Evolutionary conservation across 139 green algal species (phyloP).

Genomic region (Astrephomene gubernaculifera): DNA sequence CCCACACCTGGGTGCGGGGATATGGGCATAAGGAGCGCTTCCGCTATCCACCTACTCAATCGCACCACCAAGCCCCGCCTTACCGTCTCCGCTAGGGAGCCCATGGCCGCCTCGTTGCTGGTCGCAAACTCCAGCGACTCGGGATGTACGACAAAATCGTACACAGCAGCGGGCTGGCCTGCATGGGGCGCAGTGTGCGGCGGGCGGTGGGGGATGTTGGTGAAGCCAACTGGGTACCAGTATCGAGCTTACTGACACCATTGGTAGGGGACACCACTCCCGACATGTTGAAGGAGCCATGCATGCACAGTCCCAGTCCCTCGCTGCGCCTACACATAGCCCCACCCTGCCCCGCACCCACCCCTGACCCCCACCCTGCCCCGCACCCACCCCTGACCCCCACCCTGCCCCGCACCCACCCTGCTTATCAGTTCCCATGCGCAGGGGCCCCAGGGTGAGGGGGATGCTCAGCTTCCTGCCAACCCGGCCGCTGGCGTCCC

Average conservation of each 20-base stretch:
- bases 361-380: too few species aligned
- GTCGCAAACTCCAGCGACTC: slow-evolving; percentile 49
- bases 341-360: too few species aligned
- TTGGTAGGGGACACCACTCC: too few species aligned
- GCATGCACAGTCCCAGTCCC: too few species aligned
- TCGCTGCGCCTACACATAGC: too few species aligned
- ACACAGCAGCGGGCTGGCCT: slow-evolving; percentile 43
- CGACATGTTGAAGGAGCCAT: too few species aligned
- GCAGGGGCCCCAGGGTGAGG: slow-evolving; percentile 37
- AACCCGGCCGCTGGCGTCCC: slow-evolving; percentile 13
- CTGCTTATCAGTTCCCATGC: slow-evolving; percentile 62
- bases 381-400: too few species aligned
- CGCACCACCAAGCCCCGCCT: background rate
- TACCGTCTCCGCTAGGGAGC: slow-evolving; percentile 63
- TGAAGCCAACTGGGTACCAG: too few species aligned
- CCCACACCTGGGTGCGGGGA: too few species aligned
- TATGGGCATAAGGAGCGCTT: too few species aligned
- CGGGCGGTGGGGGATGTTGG: too few species aligned
- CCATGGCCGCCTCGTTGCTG: slow-evolving; percentile 39
- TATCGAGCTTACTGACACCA: too few species aligned
- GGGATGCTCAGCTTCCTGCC: slow-evolving; percentile 46
- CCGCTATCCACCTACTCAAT: background rate
- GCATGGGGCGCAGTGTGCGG: background rate
- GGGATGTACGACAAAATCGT: slow-evolving; percentile 76
- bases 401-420: background rate